Evolutionary conservation across 306 rosid species (phyloP).

Genomic region (Senna tora): DNA sequence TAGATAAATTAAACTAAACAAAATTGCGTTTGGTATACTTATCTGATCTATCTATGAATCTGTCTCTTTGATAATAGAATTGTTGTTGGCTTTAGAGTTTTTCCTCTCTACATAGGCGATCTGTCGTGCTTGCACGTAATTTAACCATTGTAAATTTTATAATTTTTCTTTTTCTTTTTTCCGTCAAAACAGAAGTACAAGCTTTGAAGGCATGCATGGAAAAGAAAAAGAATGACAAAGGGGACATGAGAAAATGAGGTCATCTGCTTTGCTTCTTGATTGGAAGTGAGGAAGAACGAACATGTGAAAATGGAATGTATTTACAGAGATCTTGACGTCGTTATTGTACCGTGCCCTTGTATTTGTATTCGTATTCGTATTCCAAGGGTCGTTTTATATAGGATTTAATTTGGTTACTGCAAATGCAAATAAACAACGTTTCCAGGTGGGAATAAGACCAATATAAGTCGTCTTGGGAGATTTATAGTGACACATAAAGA

Average conservation of each 20-base stretch:
- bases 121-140: background rate
- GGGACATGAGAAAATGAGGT: conserved; percentile 33
- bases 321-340: conserved; percentile 6
- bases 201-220: conserved; percentile 81
- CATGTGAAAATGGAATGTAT: conserved; percentile 1
- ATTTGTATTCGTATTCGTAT: background rate
- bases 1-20: background rate
- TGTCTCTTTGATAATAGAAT: background rate
- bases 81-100: background rate
- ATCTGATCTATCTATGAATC: background rate
- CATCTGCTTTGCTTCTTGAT: conserved; percentile 21
- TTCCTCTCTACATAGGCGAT: background rate
- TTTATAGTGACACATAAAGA: background rate
- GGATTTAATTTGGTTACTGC: conserved; percentile 1
- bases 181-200: conserved; percentile 59
- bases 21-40: background rate
- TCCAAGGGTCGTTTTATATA: background rate
- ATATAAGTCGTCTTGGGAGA: background rate
- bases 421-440: conserved; percentile 2
- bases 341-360: too few species aligned
- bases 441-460: background rate
- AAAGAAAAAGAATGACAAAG: conserved; percentile 49
- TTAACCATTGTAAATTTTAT: background rate
- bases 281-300: conserved; percentile 28
- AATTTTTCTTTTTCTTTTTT: conserved; percentile 3